A percentile compares a stretch with the other conserved stretches of the same genome.
phyloP scores from a whole-genome alignment of 2,329 filamentous ascomycete species.

The Eurotiales sp. region DNA sequence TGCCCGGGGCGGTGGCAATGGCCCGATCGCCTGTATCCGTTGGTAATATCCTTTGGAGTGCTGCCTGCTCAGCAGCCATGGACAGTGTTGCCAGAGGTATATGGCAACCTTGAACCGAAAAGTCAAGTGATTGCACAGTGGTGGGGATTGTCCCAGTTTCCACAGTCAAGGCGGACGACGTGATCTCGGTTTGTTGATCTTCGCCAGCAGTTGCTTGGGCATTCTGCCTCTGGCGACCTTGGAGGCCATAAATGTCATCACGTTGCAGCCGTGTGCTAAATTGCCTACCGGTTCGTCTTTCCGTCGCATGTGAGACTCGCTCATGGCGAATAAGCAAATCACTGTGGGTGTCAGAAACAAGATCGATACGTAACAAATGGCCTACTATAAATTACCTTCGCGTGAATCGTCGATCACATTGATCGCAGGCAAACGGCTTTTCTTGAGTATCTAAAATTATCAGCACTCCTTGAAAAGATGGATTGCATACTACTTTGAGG shows the following conservation, averaged over 20 bases:
- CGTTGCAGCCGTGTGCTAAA: neutral
- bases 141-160: slow-evolving; percentile 6
- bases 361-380: neutral
- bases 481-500: neutral
- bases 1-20: neutral
- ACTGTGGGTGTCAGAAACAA: slow-evolving; percentile 24
- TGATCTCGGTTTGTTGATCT: slow-evolving; percentile 22
- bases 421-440: slow-evolving; percentile 38
- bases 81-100: slow-evolving; percentile 38
- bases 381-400: slow-evolving; percentile 34
- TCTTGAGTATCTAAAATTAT: slow-evolving; percentile 31
- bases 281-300: neutral
- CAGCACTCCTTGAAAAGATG: no score
- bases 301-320: slow-evolving; percentile 29
- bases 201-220: slow-evolving; percentile 5
- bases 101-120: slow-evolving; percentile 18
- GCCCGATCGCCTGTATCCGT: neutral
- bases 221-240: slow-evolving; percentile 11
- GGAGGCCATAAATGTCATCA: neutral
- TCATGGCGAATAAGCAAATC: slow-evolving; percentile 40
- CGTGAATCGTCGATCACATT: slow-evolving; percentile 41
- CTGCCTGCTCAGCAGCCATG: slow-evolving; percentile 35
- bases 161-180: slow-evolving; percentile 19
- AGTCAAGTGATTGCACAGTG: neutral
- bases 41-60: slow-evolving; percentile 4